phyloP scores from a whole-genome alignment of 2,329 filamentous ascomycete genomes.

The Stachybotrys chlorohalonatus region DNA sequence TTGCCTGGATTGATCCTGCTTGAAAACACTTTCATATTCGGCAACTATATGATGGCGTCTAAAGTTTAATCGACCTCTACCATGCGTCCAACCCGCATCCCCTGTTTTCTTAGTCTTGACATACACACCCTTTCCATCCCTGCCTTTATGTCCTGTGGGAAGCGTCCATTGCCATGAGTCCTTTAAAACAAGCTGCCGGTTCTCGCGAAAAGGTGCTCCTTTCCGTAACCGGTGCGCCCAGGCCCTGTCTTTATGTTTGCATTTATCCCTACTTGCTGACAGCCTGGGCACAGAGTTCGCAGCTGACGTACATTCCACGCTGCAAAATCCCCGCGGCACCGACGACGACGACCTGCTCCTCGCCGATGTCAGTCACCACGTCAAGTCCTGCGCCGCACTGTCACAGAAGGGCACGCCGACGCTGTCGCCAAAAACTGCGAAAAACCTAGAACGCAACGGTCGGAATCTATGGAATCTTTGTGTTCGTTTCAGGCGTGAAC shows the following conservation, averaged over 20 bases:
- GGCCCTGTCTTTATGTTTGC: neutral
- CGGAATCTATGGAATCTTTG: conserved; percentile 60
- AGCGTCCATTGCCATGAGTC: neutral
- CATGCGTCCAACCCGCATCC: too few species aligned
- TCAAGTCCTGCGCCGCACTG: conserved; percentile 8
- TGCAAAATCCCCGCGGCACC: conserved; percentile 12
- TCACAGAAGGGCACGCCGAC: neutral
- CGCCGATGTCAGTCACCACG: conserved; percentile 17
- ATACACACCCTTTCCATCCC: too few species aligned
- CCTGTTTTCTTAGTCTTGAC: too few species aligned
- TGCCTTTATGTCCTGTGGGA: too few species aligned
- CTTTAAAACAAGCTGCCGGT: neutral
- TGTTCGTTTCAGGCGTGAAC: conserved; percentile 35
- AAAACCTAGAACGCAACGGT: conserved; percentile 45
- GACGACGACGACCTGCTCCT: conserved; percentile 32
- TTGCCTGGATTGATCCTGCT: too few species aligned
- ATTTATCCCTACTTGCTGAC: neutral
- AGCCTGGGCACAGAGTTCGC: conserved; percentile 15
- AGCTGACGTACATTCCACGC: conserved; percentile 12
- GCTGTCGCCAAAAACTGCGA: conserved; percentile 3
- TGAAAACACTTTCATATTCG: too few species aligned
- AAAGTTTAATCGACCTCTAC: too few species aligned
- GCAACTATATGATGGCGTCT: too few species aligned
- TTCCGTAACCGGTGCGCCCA: neutral
- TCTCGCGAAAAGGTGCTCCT: neutral